Evolutionary conservation across 441 rosid genomes (phyloP), one percentile per base, ranked within the genome.

Genomic region (Adansonia gregorii): DNA sequence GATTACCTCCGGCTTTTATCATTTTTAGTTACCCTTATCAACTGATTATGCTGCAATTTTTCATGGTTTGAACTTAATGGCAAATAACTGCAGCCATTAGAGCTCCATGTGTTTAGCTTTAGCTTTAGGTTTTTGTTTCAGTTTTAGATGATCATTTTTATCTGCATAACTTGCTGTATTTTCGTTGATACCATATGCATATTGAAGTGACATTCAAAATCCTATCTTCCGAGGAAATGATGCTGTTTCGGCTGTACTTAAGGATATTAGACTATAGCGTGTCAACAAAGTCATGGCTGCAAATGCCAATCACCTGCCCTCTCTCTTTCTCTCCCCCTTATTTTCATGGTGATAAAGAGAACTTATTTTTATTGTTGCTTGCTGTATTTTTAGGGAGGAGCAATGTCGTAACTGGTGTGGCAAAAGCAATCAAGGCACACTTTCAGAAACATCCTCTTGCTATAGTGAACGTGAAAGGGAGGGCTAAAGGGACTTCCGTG

Each of bases 401-500:
- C 89, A 96, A 93, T 48, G 81, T 93, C 73, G 90, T 96, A 24
- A 87, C 85, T 24, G 98, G 98, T 56, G 85, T 96, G 61, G 99
- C 95, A 7, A 93, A 83, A 87, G 69, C 90, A 73, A 90, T 96
- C 70, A 90, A 79, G 82, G 77, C 81, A 43, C 99, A 94, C 85
- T 96, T 94, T 81, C 56, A 82, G 84, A 96, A 80, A 86, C 82
- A 93, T 80, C 97, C 97, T 77, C 88, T 96, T 46, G 98, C 97
- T 60, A 90, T 94, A 52, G 97, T 96, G 56, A 91, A 90, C 59
- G 90, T 96, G 66, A 93, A 96, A 86, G 97, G 98, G 76, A 89
- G 99, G 83, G 99, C 99, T 48, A 87, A 92, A 81, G 98, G 98
- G 78, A 96, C 99, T 73, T 96, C 98, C 2, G 88, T 94, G 76